These are phyloP conservation scores for Solanum etuberosum DNA, from an alignment of 257 asterid species.

Conservation along the genomic window DNA sequence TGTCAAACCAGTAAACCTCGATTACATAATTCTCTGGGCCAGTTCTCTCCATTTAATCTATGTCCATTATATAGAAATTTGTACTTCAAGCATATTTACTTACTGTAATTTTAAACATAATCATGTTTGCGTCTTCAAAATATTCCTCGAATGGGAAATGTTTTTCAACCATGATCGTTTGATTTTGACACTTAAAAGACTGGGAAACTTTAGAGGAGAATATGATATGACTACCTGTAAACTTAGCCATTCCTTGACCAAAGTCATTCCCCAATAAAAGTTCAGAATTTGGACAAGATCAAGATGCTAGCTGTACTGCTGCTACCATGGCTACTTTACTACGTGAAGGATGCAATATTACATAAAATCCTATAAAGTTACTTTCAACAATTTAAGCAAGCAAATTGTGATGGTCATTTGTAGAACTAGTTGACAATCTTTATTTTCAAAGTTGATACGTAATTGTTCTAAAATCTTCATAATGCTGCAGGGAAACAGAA, in stretches of 20 bases:
- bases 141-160: neutral
- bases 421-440: neutral
- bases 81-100: neutral
- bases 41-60: neutral
- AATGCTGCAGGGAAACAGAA: slow-evolving; percentile 63
- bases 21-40: neutral
- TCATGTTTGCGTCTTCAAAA: neutral
- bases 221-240: neutral
- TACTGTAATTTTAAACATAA: neutral
- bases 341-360: neutral
- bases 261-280: neutral
- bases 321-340: neutral
- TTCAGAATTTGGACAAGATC: neutral
- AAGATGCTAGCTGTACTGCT: neutral
- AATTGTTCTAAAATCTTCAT: neutral
- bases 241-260: neutral
- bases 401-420: neutral
- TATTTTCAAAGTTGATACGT: neutral
- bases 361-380: neutral
- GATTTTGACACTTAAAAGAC: neutral
- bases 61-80: neutral
- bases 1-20: neutral
- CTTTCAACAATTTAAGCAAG: neutral
- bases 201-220: neutral
- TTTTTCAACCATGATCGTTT: neutral